Conservation (phyloP, 768 basidiomycete species). For the Psilocybe subaeruginosa region DNA sequence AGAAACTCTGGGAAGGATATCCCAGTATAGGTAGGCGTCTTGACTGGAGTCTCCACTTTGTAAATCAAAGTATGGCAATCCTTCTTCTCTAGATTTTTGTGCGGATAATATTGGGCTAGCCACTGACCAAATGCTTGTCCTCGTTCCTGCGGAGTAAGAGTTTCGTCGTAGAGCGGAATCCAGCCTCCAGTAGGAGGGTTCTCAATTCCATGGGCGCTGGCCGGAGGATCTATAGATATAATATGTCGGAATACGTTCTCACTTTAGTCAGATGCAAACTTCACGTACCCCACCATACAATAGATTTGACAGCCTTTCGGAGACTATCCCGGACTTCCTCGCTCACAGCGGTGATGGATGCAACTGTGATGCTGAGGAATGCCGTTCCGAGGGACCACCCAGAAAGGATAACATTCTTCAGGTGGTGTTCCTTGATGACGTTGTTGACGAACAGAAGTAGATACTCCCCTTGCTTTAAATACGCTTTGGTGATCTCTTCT, state of each 20-base stretch:
- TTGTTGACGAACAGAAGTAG: slow-evolving; percentile 30
- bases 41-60: slow-evolving; percentile 8
- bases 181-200: slow-evolving; percentile 19
- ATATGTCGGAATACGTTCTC: not conserved
- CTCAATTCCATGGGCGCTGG: slow-evolving; percentile 19
- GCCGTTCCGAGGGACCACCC: slow-evolving; percentile 34
- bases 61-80: slow-evolving; percentile 17
- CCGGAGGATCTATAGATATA: slow-evolving; percentile 23
- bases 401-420: slow-evolving; percentile 23
- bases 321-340: slow-evolving; percentile 20
- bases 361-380: slow-evolving; percentile 26
- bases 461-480: slow-evolving; percentile 30
- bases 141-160: slow-evolving; percentile 19
- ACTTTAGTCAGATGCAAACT: too few relatives aligned
- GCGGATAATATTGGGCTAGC: slow-evolving; percentile 21
- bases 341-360: slow-evolving; percentile 22
- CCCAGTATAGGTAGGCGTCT: slow-evolving; percentile 7
- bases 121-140: slow-evolving; percentile 23
- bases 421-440: slow-evolving; percentile 22
- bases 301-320: slow-evolving; percentile 4
- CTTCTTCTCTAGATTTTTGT: slow-evolving; percentile 12
- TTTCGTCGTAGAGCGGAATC: slow-evolving; percentile 28
- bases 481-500: slow-evolving; percentile 19
- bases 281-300: slow-evolving; percentile 12
- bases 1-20: slow-evolving; percentile 6